Conservation (phyloP, 1,284 basidiomycete genomes). For the Moniliophthora roreri region DNA sequence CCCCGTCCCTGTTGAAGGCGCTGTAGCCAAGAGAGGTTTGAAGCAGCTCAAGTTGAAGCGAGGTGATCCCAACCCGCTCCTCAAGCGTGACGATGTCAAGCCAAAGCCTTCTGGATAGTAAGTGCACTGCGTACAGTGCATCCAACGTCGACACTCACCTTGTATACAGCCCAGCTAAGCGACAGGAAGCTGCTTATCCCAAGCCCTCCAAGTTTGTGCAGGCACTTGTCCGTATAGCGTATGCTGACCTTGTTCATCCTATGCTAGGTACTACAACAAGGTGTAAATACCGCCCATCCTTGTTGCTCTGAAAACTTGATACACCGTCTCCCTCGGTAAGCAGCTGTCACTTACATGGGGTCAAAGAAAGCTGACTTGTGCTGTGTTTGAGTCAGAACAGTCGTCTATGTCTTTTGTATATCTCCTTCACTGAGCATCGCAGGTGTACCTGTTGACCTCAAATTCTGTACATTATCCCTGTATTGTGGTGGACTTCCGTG, state of each 20-base stretch:
- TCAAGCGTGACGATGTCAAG: conserved; percentile 14
- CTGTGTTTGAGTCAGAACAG: too few relatives aligned
- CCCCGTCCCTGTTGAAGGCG: conserved; percentile 17
- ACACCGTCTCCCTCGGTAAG: too few relatives aligned
- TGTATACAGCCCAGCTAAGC: conserved; percentile 9
- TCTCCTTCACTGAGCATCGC: too few relatives aligned
- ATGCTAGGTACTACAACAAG: too few relatives aligned
- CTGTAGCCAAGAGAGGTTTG: conserved; percentile 21
- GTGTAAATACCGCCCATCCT: not conserved
- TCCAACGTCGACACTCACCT: not conserved
- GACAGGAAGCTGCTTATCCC: conserved; percentile 16
- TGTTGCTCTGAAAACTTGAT: not conserved
- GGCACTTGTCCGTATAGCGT: not conserved
- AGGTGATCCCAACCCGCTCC: conserved; percentile 21
- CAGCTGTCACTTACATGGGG: too few relatives aligned
- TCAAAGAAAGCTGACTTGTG: too few relatives aligned
- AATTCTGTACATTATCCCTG: too few relatives aligned
- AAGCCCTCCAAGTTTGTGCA: conserved; percentile 19
- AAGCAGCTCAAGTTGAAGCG: conserved; percentile 37
- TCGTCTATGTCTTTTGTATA: too few relatives aligned
- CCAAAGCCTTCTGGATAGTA: conserved; percentile 20
- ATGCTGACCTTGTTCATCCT: too few relatives aligned
- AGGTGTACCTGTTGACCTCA: too few relatives aligned
- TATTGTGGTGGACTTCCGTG: too few relatives aligned
- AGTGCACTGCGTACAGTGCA: not conserved